A percentile compares a stretch with the other conserved stretches of the same genome.
Evolutionary conservation across 257 asterid genomes (phyloP).

Genomic region (Lycium barbarum): DNA sequence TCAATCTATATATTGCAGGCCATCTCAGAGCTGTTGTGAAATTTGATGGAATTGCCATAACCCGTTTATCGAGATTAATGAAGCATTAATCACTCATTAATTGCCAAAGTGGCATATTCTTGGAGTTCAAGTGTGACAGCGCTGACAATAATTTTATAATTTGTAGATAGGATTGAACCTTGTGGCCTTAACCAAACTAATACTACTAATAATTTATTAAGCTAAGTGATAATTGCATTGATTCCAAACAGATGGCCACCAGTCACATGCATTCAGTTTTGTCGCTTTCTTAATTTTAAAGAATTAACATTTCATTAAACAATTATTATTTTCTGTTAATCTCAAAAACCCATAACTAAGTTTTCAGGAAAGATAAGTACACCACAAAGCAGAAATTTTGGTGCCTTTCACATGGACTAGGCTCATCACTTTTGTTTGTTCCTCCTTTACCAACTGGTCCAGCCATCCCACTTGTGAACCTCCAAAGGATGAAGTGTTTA

Average conservation of each 20-base stretch:
- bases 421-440: background rate
- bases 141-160: background rate
- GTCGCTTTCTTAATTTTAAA: constrained; percentile 26
- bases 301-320: background rate
- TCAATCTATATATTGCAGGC: background rate
- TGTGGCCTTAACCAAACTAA: background rate
- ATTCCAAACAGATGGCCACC: constrained; percentile 24
- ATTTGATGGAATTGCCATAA: background rate
- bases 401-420: constrained; percentile 28
- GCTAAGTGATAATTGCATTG: constrained; percentile 27
- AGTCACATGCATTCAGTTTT: constrained; percentile 35
- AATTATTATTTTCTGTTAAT: background rate
- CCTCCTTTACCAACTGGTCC: constrained; percentile 20
- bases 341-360: constrained; percentile 14
- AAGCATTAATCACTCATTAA: constrained; percentile 16
- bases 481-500: background rate
- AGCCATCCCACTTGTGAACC: background rate
- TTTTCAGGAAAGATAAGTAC: constrained; percentile 1
- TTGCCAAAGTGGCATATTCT: constrained; percentile 8
- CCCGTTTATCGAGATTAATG: background rate
- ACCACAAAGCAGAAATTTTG: background rate
- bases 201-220: background rate
- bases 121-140: constrained; percentile 8
- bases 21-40: background rate
- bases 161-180: background rate